These are phyloP conservation scores for Lasiosphaeria hispida DNA, from an alignment of 495 filamentous ascomycete species.

Conservation along the genomic window DNA sequence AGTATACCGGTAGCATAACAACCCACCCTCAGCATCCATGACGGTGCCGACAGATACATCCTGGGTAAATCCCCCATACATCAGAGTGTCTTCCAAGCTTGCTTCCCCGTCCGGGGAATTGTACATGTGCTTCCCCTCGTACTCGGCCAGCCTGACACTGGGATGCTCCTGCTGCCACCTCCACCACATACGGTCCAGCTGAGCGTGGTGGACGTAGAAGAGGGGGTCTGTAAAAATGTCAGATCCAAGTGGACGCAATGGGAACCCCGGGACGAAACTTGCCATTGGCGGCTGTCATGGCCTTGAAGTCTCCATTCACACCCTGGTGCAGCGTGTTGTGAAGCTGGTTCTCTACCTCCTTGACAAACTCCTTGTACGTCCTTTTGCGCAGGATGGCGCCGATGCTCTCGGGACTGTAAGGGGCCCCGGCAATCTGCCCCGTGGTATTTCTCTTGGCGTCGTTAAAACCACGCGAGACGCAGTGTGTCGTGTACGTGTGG, in stretches of 20 bases:
- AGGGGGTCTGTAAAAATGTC: neutral
- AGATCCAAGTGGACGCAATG: neutral
- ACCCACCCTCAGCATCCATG: constrained; percentile 1
- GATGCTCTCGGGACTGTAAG: neutral
- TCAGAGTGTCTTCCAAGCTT: neutral
- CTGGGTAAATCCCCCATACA: constrained; percentile 8
- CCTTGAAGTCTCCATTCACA: constrained; percentile 2
- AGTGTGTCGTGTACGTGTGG: constrained; percentile 10
- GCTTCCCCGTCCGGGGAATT: constrained; percentile 4
- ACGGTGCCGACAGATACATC: constrained; percentile 1
- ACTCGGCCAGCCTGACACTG: neutral
- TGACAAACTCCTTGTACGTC: neutral
- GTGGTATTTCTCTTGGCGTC: neutral
- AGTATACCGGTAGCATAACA: constrained; percentile 4
- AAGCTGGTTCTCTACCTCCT: neutral
- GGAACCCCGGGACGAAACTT: no score
- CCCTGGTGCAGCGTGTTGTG: constrained; percentile 5
- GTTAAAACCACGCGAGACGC: constrained; percentile 1
- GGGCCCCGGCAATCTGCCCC: neutral
- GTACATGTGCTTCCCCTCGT: constrained; percentile 9
- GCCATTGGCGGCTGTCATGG: constrained; percentile 11
- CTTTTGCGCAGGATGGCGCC: neutral
- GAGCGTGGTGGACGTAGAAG: constrained; percentile 10
- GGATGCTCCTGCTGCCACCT: neutral
- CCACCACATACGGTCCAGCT: constrained; percentile 10